These are phyloP conservation scores for Gentiana macrophylla DNA, from an alignment of 257 asterid species.

Conservation along the genomic window DNA sequence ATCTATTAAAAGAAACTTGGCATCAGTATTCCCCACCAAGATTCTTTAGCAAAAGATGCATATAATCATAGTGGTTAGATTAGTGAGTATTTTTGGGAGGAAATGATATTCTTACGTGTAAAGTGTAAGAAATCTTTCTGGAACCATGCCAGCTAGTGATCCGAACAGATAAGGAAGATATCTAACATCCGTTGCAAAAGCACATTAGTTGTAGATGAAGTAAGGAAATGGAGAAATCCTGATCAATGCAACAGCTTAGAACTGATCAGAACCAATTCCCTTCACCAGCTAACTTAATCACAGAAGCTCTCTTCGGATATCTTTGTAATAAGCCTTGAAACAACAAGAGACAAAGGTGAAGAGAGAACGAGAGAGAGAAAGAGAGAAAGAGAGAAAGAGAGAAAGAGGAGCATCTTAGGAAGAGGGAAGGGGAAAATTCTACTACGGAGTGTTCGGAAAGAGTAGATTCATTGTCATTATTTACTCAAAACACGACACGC, in stretches of 20 bases:
- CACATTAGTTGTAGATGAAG: constrained; percentile 65
- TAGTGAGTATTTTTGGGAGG: no score
- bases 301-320: constrained; percentile 87
- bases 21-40: no score
- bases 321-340: constrained; percentile 65
- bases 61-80: no score
- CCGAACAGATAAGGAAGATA: constrained; percentile 77
- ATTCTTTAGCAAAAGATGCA: no score
- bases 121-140: constrained; percentile 74
- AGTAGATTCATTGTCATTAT: no score
- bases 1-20: no score
- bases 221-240: constrained; percentile 93
- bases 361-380: no score
- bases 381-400: no score
- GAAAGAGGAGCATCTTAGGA: no score
- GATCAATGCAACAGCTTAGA: constrained; percentile 76
- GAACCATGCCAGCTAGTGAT: constrained; percentile 65
- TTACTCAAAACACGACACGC: no score
- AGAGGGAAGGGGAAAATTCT: no score
- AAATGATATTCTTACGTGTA: constrained; percentile 60
- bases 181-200: constrained; percentile 79
- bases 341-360: background rate
- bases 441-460: no score
- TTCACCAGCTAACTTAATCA: constrained; percentile 82
- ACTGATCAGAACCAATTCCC: constrained; percentile 71